A percentile compares a stretch with the other conserved stretches of the same genome.
Conservation (phyloP, 2,329 filamentous ascomycete species). For the Knoxdaviesia proteae region DNA sequence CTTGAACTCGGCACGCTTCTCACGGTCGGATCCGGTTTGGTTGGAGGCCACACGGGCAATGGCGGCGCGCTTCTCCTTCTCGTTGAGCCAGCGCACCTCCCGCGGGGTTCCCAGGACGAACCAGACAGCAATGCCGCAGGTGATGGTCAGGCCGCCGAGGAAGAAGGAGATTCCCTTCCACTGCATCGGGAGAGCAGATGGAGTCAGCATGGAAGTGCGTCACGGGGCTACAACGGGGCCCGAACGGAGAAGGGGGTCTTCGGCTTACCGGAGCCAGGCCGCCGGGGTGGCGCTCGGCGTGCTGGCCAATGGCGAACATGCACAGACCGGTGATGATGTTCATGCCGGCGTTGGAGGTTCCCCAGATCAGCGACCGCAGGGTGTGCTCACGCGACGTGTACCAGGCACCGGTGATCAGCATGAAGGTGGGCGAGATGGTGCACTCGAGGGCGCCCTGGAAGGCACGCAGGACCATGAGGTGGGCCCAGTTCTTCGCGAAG, state of each 20-base stretch:
- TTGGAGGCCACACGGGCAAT: constrained; percentile 10
- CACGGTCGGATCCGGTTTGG: constrained; percentile 10
- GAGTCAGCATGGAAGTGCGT: neutral
- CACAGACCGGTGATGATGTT: constrained; percentile 12
- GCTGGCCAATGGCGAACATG: constrained; percentile 10
- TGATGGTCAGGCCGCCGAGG: constrained; percentile 10
- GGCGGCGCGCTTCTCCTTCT: constrained; percentile 11
- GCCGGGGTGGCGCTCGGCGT: constrained; percentile 7
- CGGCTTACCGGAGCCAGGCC: constrained; percentile 7
- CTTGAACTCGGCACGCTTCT: constrained; percentile 10
- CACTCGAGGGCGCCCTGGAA: constrained; percentile 12
- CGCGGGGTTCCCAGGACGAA: constrained; percentile 12
- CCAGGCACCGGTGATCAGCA: constrained; percentile 13
- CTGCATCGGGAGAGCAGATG: neutral
- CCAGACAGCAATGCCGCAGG: constrained; percentile 7
- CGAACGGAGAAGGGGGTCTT: too few relatives aligned
- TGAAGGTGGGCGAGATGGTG: constrained; percentile 11
- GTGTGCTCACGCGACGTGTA: constrained; percentile 13
- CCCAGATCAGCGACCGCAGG: constrained; percentile 12
- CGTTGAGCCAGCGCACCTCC: constrained; percentile 11
- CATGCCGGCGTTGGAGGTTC: constrained; percentile 13
- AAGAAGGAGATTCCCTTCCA: constrained; percentile 12
- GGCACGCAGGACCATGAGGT: constrained; percentile 11
- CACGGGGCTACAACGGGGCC: too few relatives aligned
- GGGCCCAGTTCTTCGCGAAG: constrained; percentile 11